A percentile compares a stretch with the other conserved stretches of the same genome.
Evolutionary conservation across 257 asterid genomes (phyloP).

Genomic region (Mentha longifolia): DNA sequence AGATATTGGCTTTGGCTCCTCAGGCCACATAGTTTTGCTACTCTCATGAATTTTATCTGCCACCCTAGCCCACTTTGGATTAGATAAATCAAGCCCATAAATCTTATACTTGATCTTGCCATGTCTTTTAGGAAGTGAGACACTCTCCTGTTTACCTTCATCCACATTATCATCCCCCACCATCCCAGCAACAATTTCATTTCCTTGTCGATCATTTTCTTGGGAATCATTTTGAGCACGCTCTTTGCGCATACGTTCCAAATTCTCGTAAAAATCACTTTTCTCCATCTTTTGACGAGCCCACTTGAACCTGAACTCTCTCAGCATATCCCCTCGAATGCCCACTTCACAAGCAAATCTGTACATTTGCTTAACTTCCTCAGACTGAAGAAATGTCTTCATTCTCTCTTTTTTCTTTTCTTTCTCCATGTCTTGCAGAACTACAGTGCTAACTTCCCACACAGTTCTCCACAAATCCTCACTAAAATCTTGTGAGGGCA

Average conservation of each 20-base stretch:
- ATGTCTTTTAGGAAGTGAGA: slow-evolving; percentile 81
- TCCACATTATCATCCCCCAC: slow-evolving; percentile 25
- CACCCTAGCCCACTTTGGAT: slow-evolving; percentile 79
- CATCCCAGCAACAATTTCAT: slow-evolving; percentile 29
- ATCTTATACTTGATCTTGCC: slow-evolving; percentile 87
- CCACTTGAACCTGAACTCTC: slow-evolving; percentile 97
- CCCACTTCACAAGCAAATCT: slow-evolving; percentile 93
- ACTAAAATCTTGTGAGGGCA: slow-evolving; percentile 61
- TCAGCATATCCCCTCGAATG: slow-evolving; percentile 85
- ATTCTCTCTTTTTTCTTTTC: slow-evolving; percentile 85
- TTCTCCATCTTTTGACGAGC: slow-evolving; percentile 92
- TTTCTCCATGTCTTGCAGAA: slow-evolving; percentile 76
- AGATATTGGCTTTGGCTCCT: slow-evolving; percentile 69
- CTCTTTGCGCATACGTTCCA: slow-evolving; percentile 51
- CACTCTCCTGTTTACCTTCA: slow-evolving; percentile 40
- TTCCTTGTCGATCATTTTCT: slow-evolving; percentile 30
- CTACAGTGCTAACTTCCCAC: slow-evolving; percentile 78
- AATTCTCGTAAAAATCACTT: slow-evolving; percentile 61
- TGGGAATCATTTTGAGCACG: slow-evolving; percentile 32
- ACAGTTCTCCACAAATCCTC: slow-evolving; percentile 88
- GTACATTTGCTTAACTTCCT: slow-evolving; percentile 87
- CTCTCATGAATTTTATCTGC: slow-evolving; percentile 80
- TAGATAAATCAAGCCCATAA: slow-evolving; percentile 89
- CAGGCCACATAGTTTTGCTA: slow-evolving; percentile 64
- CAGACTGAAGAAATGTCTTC: slow-evolving; percentile 85